phyloP scores from a whole-genome alignment of 371 early-diverging fungal species.

The Encephalitozoon romaleae region DNA sequence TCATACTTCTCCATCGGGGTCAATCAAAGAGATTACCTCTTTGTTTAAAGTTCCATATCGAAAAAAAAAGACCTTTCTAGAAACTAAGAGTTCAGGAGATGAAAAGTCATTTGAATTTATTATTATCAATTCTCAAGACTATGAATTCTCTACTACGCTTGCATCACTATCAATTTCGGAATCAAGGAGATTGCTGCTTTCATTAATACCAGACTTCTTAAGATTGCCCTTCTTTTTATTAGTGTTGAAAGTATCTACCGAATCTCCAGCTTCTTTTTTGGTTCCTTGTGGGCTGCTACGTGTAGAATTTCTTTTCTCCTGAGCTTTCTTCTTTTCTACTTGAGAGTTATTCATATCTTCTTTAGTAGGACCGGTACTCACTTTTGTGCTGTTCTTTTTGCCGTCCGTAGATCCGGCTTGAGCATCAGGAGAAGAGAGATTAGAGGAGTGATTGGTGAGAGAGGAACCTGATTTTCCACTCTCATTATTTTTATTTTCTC shows the following conservation, averaged over 20 bases:
- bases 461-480: background rate
- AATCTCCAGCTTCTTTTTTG: no score
- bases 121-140: background rate
- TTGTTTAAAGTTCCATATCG: background rate
- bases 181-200: background rate
- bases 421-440: no score
- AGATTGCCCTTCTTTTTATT: background rate
- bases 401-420: no score
- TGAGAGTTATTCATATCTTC: no score
- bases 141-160: background rate
- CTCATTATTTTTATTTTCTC: background rate
- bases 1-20: slow-evolving; percentile 42
- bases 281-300: no score
- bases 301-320: no score
- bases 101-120: background rate
- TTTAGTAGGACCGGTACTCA: no score
- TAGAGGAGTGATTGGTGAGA: no score
- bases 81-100: background rate
- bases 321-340: no score
- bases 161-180: background rate
- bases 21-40: background rate
- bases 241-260: background rate
- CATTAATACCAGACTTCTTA: background rate
- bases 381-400: no score
- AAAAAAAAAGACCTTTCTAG: background rate